phyloP scores from a whole-genome alignment of 495 filamentous ascomycete genomes.

The Trypethelium eluteriae region DNA sequence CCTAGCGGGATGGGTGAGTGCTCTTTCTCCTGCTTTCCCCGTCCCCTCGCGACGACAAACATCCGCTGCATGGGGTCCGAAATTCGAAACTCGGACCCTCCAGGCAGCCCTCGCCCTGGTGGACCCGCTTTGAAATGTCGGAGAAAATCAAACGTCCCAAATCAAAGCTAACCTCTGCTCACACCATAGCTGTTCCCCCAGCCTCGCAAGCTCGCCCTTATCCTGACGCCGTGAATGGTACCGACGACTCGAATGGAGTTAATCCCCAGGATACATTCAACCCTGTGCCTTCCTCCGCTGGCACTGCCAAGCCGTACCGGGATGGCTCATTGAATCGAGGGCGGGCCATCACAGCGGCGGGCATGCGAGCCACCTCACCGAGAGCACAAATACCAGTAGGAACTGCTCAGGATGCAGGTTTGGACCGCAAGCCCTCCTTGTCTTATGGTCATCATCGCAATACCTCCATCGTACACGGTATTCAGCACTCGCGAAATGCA shows the following conservation, averaged over 20 bases:
- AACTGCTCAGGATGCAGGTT: neutral
- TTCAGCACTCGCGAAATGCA: constrained; percentile 87
- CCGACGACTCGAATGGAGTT: constrained; percentile 3
- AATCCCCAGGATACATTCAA: neutral
- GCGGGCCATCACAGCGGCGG: neutral
- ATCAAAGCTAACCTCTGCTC: neutral
- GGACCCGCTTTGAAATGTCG: neutral
- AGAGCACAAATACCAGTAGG: neutral
- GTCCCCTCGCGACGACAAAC: neutral
- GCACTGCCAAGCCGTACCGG: neutral
- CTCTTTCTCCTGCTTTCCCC: neutral
- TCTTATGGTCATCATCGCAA: constrained; percentile 86
- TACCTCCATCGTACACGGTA: constrained; percentile 88
- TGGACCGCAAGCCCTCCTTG: constrained; percentile 63
- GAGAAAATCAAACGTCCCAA: neutral
- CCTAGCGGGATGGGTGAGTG: constrained; percentile 2
- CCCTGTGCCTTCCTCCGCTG: neutral
- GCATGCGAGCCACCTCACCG: neutral
- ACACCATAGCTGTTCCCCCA: constrained; percentile 3
- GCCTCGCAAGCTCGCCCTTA: neutral
- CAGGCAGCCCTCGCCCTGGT: neutral
- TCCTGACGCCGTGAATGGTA: neutral
- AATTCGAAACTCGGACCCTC: constrained; percentile 1
- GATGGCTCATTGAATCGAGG: constrained; percentile 7
- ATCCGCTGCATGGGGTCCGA: neutral